phyloP scores from a whole-genome alignment of 805 yeast species.

The Saturnispora besseyi region DNA sequence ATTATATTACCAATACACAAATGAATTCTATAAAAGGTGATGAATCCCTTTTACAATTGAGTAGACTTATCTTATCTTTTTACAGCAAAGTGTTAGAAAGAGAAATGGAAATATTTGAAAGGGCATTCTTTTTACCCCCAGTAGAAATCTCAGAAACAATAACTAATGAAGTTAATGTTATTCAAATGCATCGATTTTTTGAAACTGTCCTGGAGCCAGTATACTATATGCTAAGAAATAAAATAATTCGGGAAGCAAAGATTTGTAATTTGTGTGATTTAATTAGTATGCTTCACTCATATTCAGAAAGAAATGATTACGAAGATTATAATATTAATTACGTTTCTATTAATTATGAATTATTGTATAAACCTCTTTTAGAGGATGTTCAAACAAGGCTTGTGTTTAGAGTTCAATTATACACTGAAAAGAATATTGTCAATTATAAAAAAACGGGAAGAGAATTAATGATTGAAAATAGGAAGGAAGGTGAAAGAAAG shows the following conservation, averaged over 20 bases:
- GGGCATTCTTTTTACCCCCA: slow-evolving; percentile 36
- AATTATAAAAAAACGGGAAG: slow-evolving; percentile 58
- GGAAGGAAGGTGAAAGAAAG: slow-evolving; percentile 14
- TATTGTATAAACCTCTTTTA: slow-evolving; percentile 59
- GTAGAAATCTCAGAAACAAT: slow-evolving; percentile 10
- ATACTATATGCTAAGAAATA: slow-evolving; percentile 59
- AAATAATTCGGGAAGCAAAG: slow-evolving; percentile 60
- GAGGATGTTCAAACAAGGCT: slow-evolving; percentile 74
- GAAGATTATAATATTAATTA: slow-evolving; percentile 15
- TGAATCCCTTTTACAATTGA: slow-evolving; percentile 40
- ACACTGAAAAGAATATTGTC: slow-evolving; percentile 59
- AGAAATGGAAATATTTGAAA: slow-evolving; percentile 51
- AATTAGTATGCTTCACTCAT: slow-evolving; percentile 58
- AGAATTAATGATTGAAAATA: slow-evolving; percentile 54
- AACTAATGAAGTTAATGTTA: slow-evolving; percentile 26
- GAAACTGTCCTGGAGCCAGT: slow-evolving; percentile 61
- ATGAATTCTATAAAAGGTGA: slow-evolving; percentile 14
- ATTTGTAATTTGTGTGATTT: slow-evolving; percentile 67
- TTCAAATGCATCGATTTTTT: slow-evolving; percentile 47
- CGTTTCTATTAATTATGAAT: slow-evolving; percentile 39
- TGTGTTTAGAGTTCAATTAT: slow-evolving; percentile 68
- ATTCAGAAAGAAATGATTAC: slow-evolving; percentile 47
- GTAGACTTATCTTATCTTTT: slow-evolving; percentile 54
- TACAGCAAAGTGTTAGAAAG: slow-evolving; percentile 50
- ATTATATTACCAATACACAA: slow-evolving; percentile 27